Evolutionary conservation across 176 grass and related monocot genomes (phyloP).

Genomic region (Themeda triandra): DNA sequence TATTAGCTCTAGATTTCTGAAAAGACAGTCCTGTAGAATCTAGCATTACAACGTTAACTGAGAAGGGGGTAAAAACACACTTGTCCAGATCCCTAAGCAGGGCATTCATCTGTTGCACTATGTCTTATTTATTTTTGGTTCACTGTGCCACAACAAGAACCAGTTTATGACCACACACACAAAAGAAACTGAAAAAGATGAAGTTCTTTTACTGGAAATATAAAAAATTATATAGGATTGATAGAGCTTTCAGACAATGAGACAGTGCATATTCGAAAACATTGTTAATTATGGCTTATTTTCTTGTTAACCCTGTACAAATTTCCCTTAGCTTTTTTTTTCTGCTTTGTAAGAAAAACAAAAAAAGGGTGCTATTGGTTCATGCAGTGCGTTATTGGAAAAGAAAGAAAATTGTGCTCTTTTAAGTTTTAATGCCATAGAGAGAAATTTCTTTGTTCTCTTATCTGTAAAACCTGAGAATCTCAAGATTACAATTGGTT

Average conservation of each 20-base stretch:
- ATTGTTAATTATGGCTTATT: conserved; percentile 9
- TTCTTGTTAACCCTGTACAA: background rate
- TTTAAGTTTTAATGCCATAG: background rate
- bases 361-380: background rate
- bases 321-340: background rate
- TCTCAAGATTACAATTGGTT: background rate
- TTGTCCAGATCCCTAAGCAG: conserved; percentile 5
- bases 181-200: background rate
- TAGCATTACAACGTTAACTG: background rate
- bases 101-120: conserved; percentile 1
- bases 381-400: background rate
- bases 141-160: background rate
- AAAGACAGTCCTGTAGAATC: background rate
- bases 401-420: background rate
- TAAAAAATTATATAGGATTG: background rate
- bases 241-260: background rate
- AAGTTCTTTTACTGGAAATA: background rate
- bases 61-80: background rate
- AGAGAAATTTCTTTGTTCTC: background rate
- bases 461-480: background rate
- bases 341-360: background rate
- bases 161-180: background rate
- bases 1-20: conserved; percentile 10
- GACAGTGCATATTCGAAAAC: background rate
- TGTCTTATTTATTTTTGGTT: background rate